phyloP scores from a whole-genome alignment of 306 rosid species.

The Cicer cuneatum region DNA sequence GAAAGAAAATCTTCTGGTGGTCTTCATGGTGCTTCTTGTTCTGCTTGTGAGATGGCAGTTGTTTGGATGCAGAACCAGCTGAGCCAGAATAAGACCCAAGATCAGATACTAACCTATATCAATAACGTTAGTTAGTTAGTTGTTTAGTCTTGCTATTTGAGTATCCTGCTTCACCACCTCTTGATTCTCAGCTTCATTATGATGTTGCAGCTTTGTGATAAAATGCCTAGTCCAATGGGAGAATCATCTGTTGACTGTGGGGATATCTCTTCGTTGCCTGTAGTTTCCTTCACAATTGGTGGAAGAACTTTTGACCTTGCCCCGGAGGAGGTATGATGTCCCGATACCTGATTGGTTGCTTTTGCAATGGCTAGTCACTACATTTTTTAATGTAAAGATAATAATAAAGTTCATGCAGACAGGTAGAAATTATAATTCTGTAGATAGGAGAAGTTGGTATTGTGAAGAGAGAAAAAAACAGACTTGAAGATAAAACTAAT shows the following conservation, averaged over 20 bases:
- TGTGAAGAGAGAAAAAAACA: not conserved
- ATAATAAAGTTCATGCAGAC: not conserved
- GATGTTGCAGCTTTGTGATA: conserved; percentile 73
- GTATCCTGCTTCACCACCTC: conserved; percentile 36
- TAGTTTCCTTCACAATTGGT: conserved; percentile 77
- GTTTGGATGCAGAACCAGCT: conserved; percentile 85
- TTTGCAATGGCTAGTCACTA: not conserved
- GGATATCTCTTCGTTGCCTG: conserved; percentile 65
- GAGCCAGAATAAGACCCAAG: conserved; percentile 67
- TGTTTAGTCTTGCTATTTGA: conserved; percentile 1
- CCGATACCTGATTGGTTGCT: conserved; percentile 27
- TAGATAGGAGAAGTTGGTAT: not conserved
- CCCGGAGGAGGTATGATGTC: conserved; percentile 67
- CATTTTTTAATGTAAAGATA: not conserved
- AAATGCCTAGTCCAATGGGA: conserved; percentile 67
- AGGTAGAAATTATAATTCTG: not conserved
- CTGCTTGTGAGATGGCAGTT: conserved; percentile 91
- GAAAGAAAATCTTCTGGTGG: conserved; percentile 53
- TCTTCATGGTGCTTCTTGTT: conserved; percentile 64
- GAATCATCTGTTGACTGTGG: conserved; percentile 76
- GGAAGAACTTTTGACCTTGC: conserved; percentile 63
- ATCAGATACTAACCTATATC: conserved; percentile 60
- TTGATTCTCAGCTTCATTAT: conserved; percentile 39
- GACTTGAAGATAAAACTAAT: not conserved
- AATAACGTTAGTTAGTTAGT: conserved; percentile 58